Evolutionary conservation across 805 yeast genomes (phyloP).

Genomic region (Saturnispora diversa): DNA sequence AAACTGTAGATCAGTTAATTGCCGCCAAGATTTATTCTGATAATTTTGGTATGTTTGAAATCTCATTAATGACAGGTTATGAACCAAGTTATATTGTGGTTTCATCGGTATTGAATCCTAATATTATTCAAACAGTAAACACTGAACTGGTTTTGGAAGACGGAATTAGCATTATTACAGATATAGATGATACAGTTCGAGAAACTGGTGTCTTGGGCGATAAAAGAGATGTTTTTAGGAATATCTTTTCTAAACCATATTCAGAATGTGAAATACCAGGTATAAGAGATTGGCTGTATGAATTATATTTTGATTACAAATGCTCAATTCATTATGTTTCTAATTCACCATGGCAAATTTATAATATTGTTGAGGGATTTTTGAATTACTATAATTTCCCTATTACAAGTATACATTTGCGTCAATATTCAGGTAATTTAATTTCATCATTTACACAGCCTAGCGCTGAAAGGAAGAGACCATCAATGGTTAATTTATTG

Average conservation of each 20-base stretch:
- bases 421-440: constrained; percentile 79
- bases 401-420: constrained; percentile 73
- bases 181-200: constrained; percentile 91
- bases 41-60: constrained; percentile 55
- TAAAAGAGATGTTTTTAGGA: constrained; percentile 72
- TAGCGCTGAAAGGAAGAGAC: constrained; percentile 69
- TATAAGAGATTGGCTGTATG: constrained; percentile 62
- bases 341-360: constrained; percentile 91
- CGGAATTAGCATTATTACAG: constrained; percentile 76
- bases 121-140: constrained; percentile 40
- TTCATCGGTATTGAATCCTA: constrained; percentile 38
- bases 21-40: constrained; percentile 44
- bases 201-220: constrained; percentile 86
- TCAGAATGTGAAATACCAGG: constrained; percentile 66
- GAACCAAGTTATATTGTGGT: constrained; percentile 54
- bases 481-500: constrained; percentile 53
- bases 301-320: constrained; percentile 34
- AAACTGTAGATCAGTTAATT: constrained; percentile 27
- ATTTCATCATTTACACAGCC: constrained; percentile 81
- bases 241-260: constrained; percentile 61
- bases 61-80: constrained; percentile 46
- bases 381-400: constrained; percentile 56
- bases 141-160: constrained; percentile 31
- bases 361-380: constrained; percentile 49
- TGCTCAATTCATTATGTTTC: constrained; percentile 83